These are phyloP conservation scores for Casaregolazyma lundiana DNA, from an alignment of 1,139 yeast species.

Conservation along the genomic window DNA sequence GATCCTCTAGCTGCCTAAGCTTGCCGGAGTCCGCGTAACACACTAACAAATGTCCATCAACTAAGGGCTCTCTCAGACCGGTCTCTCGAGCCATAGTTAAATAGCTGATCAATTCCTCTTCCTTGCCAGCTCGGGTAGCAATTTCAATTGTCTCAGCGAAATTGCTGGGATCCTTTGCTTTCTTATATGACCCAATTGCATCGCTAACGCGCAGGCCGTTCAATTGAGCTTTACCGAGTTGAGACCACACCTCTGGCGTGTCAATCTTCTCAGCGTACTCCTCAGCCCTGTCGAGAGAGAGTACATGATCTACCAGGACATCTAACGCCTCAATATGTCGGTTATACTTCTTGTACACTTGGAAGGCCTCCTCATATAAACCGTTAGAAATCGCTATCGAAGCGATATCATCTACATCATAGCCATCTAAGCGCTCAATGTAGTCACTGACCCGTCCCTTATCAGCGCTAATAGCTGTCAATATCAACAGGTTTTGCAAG, in stretches of 20 bases:
- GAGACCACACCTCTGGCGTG: conserved; percentile 85
- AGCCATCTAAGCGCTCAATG: conserved; percentile 85
- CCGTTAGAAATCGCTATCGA: conserved; percentile 86
- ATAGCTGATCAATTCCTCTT: conserved; percentile 84
- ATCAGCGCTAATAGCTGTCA: conserved; percentile 95
- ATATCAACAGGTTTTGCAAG: conserved; percentile 82
- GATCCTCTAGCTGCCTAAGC: conserved; percentile 75
- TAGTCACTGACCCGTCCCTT: conserved; percentile 76
- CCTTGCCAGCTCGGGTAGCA: conserved; percentile 94
- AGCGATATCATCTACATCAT: conserved; percentile 91
- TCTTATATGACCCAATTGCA: conserved; percentile 77
- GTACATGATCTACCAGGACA: conserved; percentile 85
- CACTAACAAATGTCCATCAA: conserved; percentile 88
- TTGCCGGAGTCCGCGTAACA: conserved; percentile 78
- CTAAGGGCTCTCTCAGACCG: conserved; percentile 73
- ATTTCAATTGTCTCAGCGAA: conserved; percentile 90
- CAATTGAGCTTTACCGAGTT: conserved; percentile 92
- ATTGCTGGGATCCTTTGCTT: conserved; percentile 87
- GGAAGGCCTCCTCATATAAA: conserved; percentile 89
- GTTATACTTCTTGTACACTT: conserved; percentile 83
- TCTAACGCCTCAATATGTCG: conserved; percentile 75
- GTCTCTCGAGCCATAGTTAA: conserved; percentile 92
- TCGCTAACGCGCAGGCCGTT: conserved; percentile 91
- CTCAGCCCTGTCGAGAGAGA: conserved; percentile 94
- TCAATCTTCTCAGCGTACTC: conserved; percentile 89